A percentile compares a stretch with the other conserved stretches of the same genome.
Conservation (phyloP, 805 yeast genomes). For the Kregervanrija delftensis region DNA sequence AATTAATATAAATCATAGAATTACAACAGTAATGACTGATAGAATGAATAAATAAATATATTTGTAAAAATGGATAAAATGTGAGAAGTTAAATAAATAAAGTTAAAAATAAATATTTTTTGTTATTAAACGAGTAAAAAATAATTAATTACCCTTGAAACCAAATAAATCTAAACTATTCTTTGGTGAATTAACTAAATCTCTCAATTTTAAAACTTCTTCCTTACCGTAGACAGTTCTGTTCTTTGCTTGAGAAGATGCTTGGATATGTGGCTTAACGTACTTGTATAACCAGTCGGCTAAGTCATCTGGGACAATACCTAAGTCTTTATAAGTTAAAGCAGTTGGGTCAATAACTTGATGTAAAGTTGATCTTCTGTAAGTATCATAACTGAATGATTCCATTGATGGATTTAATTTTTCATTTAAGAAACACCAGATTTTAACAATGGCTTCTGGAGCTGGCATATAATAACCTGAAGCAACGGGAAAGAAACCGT, state of each 20-base stretch:
- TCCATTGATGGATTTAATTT: conserved; percentile 34
- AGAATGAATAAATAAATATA: conserved; percentile 5
- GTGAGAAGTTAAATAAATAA: conserved; percentile 3
- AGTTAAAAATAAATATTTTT: conserved; percentile 5
- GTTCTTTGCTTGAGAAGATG: conserved; percentile 29
- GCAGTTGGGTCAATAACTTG: conserved; percentile 58
- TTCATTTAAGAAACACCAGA: conserved; percentile 33
- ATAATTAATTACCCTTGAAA: conserved; percentile 13
- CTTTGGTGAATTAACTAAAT: conserved; percentile 30
- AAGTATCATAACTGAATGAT: conserved; percentile 57
- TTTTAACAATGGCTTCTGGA: conserved; percentile 32
- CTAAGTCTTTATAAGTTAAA: conserved; percentile 62
- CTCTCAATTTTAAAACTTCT: conserved; percentile 29
- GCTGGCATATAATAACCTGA: conserved; percentile 30
- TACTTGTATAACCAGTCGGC: conserved; percentile 43
- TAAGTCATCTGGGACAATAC: conserved; percentile 51
- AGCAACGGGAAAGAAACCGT: conserved; percentile 30
- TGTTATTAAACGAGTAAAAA: neutral
- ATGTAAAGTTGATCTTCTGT: conserved; percentile 64
- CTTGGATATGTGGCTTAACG: conserved; percentile 29
- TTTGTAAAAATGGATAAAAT: conserved; percentile 1
- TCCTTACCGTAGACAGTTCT: conserved; percentile 33
- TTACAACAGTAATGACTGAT: no score
- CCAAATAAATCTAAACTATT: conserved; percentile 26
- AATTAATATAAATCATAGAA: no score